These are phyloP conservation scores for Penicillium canescens DNA, from an alignment of 495 filamentous ascomycete species.

Conservation along the genomic window DNA sequence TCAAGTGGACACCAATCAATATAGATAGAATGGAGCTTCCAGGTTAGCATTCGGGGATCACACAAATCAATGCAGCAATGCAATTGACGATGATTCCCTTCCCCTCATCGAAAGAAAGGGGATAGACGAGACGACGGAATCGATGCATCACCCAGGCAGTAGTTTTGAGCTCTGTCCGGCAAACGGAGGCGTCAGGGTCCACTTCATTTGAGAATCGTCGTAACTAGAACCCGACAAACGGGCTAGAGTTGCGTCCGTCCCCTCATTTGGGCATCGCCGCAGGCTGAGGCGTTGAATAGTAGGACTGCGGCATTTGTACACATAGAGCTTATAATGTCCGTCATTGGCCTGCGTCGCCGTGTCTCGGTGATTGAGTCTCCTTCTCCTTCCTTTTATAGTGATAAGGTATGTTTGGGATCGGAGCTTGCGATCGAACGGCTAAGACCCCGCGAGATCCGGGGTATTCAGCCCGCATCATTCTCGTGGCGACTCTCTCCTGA, in stretches of 20 bases:
- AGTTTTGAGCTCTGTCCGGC: neutral
- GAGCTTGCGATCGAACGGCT: neutral
- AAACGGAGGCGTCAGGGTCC: constrained; percentile 2
- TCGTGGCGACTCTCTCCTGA: neutral
- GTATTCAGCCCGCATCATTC: neutral
- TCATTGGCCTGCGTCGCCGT: constrained; percentile 24
- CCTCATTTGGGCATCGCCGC: neutral
- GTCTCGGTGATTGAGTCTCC: constrained; percentile 19
- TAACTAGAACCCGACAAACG: neutral
- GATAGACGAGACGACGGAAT: constrained; percentile 10
- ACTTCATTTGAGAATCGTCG: neutral
- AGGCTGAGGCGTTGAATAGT: neutral
- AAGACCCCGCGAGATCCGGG: constrained; percentile 6
- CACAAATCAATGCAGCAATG: neutral
- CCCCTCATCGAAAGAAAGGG: constrained; percentile 1
- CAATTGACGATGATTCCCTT: neutral
- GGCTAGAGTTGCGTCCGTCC: neutral
- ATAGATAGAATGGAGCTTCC: too few species aligned
- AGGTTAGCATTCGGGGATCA: too few species aligned
- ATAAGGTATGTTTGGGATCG: neutral
- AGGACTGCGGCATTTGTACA: too few species aligned
- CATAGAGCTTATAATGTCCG: neutral
- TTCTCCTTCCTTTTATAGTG: constrained; percentile 19
- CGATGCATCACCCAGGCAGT: constrained; percentile 4
- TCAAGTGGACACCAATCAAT: neutral